Conservation (phyloP, 495 filamentous ascomycete species). For the Xylaria longipes region DNA sequence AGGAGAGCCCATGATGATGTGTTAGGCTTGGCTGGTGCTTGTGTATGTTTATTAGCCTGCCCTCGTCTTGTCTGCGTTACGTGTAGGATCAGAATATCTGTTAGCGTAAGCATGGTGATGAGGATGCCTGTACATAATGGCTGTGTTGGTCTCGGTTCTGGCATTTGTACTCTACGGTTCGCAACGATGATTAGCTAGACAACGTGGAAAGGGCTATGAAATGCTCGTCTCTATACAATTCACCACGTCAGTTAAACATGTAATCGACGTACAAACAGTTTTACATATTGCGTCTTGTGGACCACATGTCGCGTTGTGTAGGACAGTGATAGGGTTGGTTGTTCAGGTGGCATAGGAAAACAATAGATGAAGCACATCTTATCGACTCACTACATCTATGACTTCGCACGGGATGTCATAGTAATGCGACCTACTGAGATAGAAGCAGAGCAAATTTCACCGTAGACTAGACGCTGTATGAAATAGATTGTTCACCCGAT, state of each 20-base stretch:
- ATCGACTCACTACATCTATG: background rate
- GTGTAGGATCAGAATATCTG: background rate
- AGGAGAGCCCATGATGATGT: constrained; percentile 38
- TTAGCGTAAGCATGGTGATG: background rate
- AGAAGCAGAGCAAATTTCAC: background rate
- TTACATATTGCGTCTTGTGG: background rate
- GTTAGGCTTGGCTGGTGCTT: constrained; percentile 18
- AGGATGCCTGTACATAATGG: constrained; percentile 4
- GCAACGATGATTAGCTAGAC: constrained; percentile 1
- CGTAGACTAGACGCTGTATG: background rate
- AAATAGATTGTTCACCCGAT: background rate
- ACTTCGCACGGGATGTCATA: background rate
- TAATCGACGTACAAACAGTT: background rate
- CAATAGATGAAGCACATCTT: background rate
- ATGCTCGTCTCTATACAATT: background rate
- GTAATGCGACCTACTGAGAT: background rate
- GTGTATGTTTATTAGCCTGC: background rate
- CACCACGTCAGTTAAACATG: background rate
- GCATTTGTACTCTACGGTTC: constrained; percentile 2
- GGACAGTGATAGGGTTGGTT: background rate
- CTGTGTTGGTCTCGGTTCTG: background rate
- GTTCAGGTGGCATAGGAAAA: background rate
- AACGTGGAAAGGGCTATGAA: background rate
- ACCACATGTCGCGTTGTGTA: background rate
- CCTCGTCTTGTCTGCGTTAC: background rate